Conservation (phyloP, 2,329 filamentous ascomycete genomes). For the Sporothrix mexicana region DNA sequence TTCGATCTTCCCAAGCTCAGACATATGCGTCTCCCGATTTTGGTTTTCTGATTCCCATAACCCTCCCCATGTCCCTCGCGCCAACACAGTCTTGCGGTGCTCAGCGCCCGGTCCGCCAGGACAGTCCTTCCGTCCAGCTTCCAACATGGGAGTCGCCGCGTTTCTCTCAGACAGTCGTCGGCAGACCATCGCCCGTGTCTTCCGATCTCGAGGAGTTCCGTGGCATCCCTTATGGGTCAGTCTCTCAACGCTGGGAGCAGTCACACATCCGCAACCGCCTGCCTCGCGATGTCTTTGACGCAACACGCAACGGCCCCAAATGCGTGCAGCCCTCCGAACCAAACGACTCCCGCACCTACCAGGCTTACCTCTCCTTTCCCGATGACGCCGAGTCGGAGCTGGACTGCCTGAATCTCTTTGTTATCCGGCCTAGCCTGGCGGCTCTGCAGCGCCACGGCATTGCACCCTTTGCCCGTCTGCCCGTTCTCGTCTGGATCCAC, state of each 20-base stretch:
- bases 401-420: constrained; percentile 30
- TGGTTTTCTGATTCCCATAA: background rate
- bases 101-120: background rate
- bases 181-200: constrained; percentile 24
- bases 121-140: background rate
- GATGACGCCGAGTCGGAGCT: constrained; percentile 28
- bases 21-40: background rate
- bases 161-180: constrained; percentile 21
- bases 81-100: background rate
- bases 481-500: constrained; percentile 34
- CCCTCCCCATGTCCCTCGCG: background rate
- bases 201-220: constrained; percentile 31
- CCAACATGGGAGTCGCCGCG: constrained; percentile 14
- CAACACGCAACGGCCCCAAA: constrained; percentile 32
- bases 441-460: constrained; percentile 17
- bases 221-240: constrained; percentile 29
- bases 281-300: constrained; percentile 31
- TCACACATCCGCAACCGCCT: constrained; percentile 26
- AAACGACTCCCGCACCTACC: constrained; percentile 23
- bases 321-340: constrained; percentile 23
- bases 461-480: background rate
- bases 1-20: background rate
- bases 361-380: constrained; percentile 30
- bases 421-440: constrained; percentile 27
- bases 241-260: constrained; percentile 29